phyloP scores from a whole-genome alignment of 768 basidiomycete species.

The Gymnopilus junonius region DNA sequence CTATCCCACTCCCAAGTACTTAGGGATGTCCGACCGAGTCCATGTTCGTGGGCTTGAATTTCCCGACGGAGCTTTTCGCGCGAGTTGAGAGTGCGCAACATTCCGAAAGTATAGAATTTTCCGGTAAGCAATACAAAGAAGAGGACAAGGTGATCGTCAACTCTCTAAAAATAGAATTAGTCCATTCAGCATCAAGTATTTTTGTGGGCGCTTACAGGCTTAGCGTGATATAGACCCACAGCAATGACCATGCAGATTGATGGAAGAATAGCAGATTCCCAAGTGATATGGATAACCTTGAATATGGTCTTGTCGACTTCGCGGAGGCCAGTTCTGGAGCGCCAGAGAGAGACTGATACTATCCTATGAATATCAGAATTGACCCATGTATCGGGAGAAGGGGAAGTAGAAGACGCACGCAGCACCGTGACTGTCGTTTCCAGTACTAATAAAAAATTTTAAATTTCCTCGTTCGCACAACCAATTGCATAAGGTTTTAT shows the following conservation, averaged over 20 bases:
- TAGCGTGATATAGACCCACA: constrained; percentile 38
- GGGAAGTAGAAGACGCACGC: constrained; percentile 35
- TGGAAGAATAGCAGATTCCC: constrained; percentile 38
- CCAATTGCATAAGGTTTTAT: background rate
- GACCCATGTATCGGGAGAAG: background rate
- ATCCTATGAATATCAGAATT: background rate
- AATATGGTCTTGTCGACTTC: constrained; percentile 43
- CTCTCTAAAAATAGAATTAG: constrained; percentile 22
- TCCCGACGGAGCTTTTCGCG: constrained; percentile 36
- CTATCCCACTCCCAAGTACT: constrained; percentile 33
- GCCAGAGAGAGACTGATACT: constrained; percentile 49
- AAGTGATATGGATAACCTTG: constrained; percentile 45
- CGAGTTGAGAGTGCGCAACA: constrained; percentile 43
- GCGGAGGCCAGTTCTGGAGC: constrained; percentile 36
- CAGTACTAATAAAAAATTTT: constrained; percentile 32
- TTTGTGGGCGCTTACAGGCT: constrained; percentile 32
- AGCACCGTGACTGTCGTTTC: constrained; percentile 43
- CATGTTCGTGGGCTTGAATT: constrained; percentile 43
- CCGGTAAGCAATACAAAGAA: constrained; percentile 55
- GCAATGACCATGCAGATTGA: constrained; percentile 39
- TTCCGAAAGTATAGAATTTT: constrained; percentile 50
- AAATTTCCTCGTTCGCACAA: background rate
- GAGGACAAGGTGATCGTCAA: constrained; percentile 44
- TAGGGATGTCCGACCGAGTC: constrained; percentile 46
- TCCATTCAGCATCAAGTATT: background rate